These are phyloP conservation scores for Phytophthora hibernalis DNA, from an alignment of 352 stramenopile species.

Conservation along the genomic window DNA sequence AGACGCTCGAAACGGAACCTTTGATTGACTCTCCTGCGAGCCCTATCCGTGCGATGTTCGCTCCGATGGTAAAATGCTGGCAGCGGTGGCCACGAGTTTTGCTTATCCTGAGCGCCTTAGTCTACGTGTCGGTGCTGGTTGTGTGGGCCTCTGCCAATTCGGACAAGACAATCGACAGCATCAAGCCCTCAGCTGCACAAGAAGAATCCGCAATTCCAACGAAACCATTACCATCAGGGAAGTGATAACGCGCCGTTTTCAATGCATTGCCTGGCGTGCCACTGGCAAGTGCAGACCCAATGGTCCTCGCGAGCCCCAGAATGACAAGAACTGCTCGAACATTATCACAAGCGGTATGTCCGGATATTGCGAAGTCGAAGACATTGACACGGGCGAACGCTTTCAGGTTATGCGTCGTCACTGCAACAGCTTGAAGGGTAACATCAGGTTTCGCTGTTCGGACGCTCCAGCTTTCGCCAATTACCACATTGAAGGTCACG, in stretches of 20 bases:
- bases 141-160: constrained; percentile 21
- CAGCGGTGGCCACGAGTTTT: constrained; percentile 22
- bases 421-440: constrained; percentile 39
- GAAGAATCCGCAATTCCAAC: constrained; percentile 1
- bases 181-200: background rate
- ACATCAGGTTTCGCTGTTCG: constrained; percentile 50
- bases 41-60: constrained; percentile 5
- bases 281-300: constrained; percentile 34
- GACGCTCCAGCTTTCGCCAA: constrained; percentile 47
- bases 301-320: constrained; percentile 27
- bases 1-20: constrained; percentile 15
- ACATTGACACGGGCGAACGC: constrained; percentile 37
- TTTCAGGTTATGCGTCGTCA: constrained; percentile 41
- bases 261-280: constrained; percentile 34
- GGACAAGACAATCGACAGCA: background rate
- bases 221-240: constrained; percentile 14
- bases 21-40: constrained; percentile 13
- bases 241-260: constrained; percentile 13
- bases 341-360: constrained; percentile 30
- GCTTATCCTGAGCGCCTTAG: constrained; percentile 3
- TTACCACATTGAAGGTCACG: constrained; percentile 35
- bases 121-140: constrained; percentile 27
- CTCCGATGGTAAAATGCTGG: constrained; percentile 6
- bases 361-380: constrained; percentile 45
- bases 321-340: constrained; percentile 28